Base-by-base conservation (phyloP, 495 filamentous ascomycete genomes). In the Hypoxylon intermedium region DNA sequence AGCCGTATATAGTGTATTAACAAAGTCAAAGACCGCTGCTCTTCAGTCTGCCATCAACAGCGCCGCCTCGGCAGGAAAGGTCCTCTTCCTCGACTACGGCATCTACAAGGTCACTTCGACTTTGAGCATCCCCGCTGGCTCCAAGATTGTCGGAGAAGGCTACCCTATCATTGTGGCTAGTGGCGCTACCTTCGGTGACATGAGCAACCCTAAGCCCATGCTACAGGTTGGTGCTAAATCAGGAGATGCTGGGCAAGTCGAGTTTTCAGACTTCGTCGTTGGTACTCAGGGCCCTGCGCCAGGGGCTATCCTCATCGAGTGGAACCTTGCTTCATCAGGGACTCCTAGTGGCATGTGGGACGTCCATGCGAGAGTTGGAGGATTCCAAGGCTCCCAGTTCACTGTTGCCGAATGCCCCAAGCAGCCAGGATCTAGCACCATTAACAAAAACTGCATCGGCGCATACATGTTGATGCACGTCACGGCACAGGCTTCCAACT, bases 331-430 rank as follows among this genome's bases (percentile, higher is more conserved):
- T 7, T 73, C 80, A 1, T 70, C 76, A 0, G 83, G 83, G 42
- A 88, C 86, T 53, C 85, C 87, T 1, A 83, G 79, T 11, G 92
- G 87, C 15, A 87, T 97, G 82, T 98, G 91, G 91, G 93, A 96
- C 69, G 88, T 91, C 2, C 93, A 96, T 70, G 85, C 89, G 65
- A 85, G 93, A 43, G 83, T 89, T 49, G 87, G 91, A 42, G 93
- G 93, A n/a, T 84, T 87, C 31, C 83, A 84, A 15, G 91, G 92
- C 23, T 93, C 91, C 2, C 71, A 85, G 38, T 79, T 95, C 42
- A 89, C 92, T 72, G 83, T 87, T n/a, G 78, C 84, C 57, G 85
- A 79, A 31, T 96, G 92, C 63, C 41, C 76, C 6, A 91, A 90
- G 78, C 81, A 79, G 24, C 88, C 89, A 0, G 77, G 74, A 4